Evolutionary conservation across 768 basidiomycete species (phyloP).

Genomic region (Leucocoprinus birnbaumii): DNA sequence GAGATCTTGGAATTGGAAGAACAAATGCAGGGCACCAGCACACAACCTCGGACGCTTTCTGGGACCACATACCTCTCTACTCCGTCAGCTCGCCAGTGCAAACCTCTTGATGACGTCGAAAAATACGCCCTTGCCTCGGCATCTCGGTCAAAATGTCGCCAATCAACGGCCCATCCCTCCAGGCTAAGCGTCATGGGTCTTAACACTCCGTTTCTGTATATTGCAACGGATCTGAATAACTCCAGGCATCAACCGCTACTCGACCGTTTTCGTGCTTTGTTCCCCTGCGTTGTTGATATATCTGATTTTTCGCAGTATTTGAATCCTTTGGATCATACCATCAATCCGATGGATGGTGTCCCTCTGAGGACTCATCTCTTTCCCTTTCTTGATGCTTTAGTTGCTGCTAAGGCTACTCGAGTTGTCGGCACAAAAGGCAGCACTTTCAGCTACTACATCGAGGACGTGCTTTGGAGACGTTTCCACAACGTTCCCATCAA

Average conservation of each 20-base stretch:
- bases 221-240: constrained; percentile 23
- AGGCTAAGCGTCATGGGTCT: not conserved
- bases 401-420: constrained; percentile 53
- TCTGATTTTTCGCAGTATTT: constrained; percentile 20
- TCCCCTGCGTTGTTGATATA: constrained; percentile 26
- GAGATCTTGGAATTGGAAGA: constrained; percentile 24
- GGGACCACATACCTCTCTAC: not conserved
- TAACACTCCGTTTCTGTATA: constrained; percentile 19
- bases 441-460: constrained; percentile 71
- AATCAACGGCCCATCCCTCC: not conserved
- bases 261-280: constrained; percentile 20
- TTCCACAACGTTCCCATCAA: constrained; percentile 52
- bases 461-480: constrained; percentile 63
- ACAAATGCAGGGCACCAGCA: constrained; percentile 6
- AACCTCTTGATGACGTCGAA: constrained; percentile 1
- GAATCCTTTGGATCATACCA: constrained; percentile 15
- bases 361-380: constrained; percentile 28
- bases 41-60: not conserved
- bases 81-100: not conserved
- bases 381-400: constrained; percentile 71
- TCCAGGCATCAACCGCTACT: constrained; percentile 21
- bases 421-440: constrained; percentile 72
- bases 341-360: constrained; percentile 23
- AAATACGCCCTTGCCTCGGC: not conserved
- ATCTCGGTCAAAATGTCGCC: constrained; percentile 8